Conservation (phyloP, 768 basidiomycete genomes). For the Porphyrellus cyaneotinctus region DNA sequence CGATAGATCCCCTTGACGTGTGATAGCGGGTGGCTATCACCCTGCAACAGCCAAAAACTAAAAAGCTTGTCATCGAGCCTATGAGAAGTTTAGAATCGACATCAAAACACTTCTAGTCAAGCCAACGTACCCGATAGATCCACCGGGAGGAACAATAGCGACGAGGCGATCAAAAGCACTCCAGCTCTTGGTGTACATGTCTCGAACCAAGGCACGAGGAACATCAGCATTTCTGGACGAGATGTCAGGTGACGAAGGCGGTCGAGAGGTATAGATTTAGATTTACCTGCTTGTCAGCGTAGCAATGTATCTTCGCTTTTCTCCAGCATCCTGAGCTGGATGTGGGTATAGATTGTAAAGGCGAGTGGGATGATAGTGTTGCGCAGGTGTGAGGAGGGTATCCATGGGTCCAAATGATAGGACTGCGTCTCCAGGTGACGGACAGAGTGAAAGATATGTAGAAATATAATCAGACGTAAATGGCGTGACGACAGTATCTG, state of each 20-base stretch:
- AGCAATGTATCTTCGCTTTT: slow-evolving; percentile 71
- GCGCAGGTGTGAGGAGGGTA: slow-evolving; percentile 67
- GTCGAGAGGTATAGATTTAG: slow-evolving; percentile 3
- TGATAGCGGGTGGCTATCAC: slow-evolving; percentile 68
- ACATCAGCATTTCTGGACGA: slow-evolving; percentile 72
- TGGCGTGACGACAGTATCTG: slow-evolving; percentile 68
- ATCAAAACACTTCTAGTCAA: slow-evolving; percentile 2
- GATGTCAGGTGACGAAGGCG: not conserved
- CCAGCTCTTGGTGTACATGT: slow-evolving; percentile 93
- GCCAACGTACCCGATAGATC: slow-evolving; percentile 71
- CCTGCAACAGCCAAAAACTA: slow-evolving; percentile 84
- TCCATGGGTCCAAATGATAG: slow-evolving; percentile 83
- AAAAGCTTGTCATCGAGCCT: slow-evolving; percentile 92
- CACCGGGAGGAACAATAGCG: slow-evolving; percentile 86
- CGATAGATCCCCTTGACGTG: slow-evolving; percentile 84
- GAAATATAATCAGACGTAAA: slow-evolving; percentile 79
- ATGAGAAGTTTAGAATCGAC: slow-evolving; percentile 1
- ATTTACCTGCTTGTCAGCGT: slow-evolving; percentile 65
- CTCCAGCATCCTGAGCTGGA: slow-evolving; percentile 72
- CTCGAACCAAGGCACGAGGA: slow-evolving; percentile 77
- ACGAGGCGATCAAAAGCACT: slow-evolving; percentile 87
- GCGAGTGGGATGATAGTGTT: slow-evolving; percentile 69
- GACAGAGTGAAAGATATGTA: slow-evolving; percentile 71
- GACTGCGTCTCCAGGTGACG: slow-evolving; percentile 68
- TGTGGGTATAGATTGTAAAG: slow-evolving; percentile 75